These are phyloP conservation scores for Discostella stelligeroides DNA, from an alignment of 108 stramenopile genomes.

Conservation along the genomic window DNA sequence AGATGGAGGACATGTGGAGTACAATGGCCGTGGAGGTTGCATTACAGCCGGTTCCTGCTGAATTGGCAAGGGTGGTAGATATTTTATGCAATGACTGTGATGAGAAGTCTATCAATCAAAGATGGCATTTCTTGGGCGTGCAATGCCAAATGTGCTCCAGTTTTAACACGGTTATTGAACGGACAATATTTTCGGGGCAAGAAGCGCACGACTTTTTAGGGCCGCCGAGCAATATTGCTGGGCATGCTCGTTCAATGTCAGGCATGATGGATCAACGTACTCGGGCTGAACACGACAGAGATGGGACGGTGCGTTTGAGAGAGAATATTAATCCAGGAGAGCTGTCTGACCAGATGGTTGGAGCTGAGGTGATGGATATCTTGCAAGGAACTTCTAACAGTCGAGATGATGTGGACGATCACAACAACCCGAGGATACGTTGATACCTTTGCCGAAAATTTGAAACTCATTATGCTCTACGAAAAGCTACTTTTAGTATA, in stretches of 20 bases:
- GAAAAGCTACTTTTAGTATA: too few relatives aligned
- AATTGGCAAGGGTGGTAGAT: constrained; percentile 81
- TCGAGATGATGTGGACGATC: too few relatives aligned
- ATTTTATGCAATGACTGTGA: constrained; percentile 88
- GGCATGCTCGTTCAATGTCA: constrained; percentile 17
- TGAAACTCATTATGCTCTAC: too few relatives aligned
- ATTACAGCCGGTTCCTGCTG: constrained; percentile 80
- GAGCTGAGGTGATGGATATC: too few relatives aligned
- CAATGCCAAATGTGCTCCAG: constrained; percentile 71
- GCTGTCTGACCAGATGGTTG: too few relatives aligned
- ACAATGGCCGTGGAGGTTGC: constrained; percentile 82
- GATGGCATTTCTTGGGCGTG: constrained; percentile 87
- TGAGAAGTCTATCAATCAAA: constrained; percentile 54
- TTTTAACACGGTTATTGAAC: constrained; percentile 82
- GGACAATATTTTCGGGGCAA: constrained; percentile 69
- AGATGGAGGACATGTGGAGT: constrained; percentile 84
- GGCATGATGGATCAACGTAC: constrained; percentile 34
- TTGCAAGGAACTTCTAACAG: too few relatives aligned
- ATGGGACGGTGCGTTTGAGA: constrained; percentile 5
- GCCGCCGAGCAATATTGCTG: constrained; percentile 16
- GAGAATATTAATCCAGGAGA: too few relatives aligned
- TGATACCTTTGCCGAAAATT: too few relatives aligned
- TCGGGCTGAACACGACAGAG: constrained; percentile 35
- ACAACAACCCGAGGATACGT: too few relatives aligned
- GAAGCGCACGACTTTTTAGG: constrained; percentile 81